phyloP scores from a whole-genome alignment of 2,329 filamentous ascomycete species.

The Epichloe uncinata region DNA sequence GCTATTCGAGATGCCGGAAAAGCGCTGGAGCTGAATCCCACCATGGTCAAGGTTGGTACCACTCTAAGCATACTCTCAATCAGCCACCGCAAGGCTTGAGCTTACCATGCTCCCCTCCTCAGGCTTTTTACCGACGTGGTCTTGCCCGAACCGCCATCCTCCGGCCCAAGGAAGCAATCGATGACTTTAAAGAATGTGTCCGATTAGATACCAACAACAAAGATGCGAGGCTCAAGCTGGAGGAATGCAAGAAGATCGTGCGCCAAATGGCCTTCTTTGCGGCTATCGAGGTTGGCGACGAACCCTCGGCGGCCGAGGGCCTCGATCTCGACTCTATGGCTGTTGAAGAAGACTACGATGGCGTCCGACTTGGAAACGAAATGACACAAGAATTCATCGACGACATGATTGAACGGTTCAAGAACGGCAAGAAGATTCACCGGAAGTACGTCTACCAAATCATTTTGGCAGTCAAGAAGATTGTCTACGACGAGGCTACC shows the following conservation, averaged over 20 bases:
- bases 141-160: slow-evolving; percentile 86
- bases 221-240: slow-evolving; percentile 78
- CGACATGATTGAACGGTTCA: slow-evolving; percentile 94
- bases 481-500: slow-evolving; percentile 84
- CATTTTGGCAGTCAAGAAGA: slow-evolving; percentile 73
- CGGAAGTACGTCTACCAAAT: slow-evolving; percentile 98
- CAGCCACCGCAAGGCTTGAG: not conserved
- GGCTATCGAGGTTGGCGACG: slow-evolving; percentile 86
- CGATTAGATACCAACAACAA: slow-evolving; percentile 79
- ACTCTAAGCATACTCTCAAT: not conserved
- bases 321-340: slow-evolving; percentile 76
- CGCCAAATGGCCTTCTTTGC: slow-evolving; percentile 86
- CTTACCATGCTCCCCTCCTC: slow-evolving; percentile 3
- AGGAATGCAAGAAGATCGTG: slow-evolving; percentile 90
- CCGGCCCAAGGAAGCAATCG: slow-evolving; percentile 72
- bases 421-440: slow-evolving; percentile 87
- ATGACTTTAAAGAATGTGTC: slow-evolving; percentile 85
- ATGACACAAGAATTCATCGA: slow-evolving; percentile 97
- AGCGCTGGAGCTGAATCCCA: slow-evolving; percentile 78
- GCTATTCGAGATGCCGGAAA: slow-evolving; percentile 83
- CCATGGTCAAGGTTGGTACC: slow-evolving; percentile 68
- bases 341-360: slow-evolving; percentile 77
- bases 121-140: slow-evolving; percentile 92
- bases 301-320: slow-evolving; percentile 82
- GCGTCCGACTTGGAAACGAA: slow-evolving; percentile 57